Evolutionary conservation across 345 rosid genomes (phyloP).

Genomic region (Populus deltoides): DNA sequence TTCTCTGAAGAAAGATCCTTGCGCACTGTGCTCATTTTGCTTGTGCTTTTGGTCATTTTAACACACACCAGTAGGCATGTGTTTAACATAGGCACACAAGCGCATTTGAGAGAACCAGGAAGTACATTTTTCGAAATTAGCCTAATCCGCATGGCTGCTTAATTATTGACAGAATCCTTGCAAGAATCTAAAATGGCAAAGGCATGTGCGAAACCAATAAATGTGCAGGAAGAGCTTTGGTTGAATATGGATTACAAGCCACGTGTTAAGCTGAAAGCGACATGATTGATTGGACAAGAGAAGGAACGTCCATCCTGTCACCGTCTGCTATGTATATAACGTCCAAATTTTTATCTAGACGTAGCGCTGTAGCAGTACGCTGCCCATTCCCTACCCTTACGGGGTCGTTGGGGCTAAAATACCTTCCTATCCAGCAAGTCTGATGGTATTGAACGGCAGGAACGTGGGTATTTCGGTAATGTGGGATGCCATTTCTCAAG

Average conservation of each 20-base stretch:
- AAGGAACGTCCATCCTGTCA: background rate
- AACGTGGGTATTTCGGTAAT: conserved; percentile 9
- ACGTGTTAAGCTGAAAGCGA: background rate
- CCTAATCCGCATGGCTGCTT: background rate
- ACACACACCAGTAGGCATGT: too few species aligned
- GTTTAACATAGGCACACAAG: background rate
- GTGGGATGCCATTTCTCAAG: too few species aligned
- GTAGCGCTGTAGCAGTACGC: background rate
- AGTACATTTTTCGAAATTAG: background rate
- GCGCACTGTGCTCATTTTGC: background rate
- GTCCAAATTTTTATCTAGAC: background rate
- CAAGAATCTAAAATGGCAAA: background rate
- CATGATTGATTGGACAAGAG: background rate
- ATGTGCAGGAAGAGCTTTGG: too few species aligned
- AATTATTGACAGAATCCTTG: background rate
- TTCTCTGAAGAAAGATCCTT: background rate
- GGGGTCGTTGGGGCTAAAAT: background rate
- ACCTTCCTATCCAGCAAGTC: background rate
- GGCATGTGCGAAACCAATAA: background rate
- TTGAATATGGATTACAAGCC: too few species aligned
- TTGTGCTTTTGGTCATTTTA: too few species aligned
- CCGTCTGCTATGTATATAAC: too few species aligned
- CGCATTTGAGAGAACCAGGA: background rate
- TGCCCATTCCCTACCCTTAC: background rate
- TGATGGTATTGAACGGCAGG: background rate